These are phyloP conservation scores for Colletotrichum sp. DNA, from an alignment of 2,329 filamentous ascomycete genomes.

Conservation along the genomic window DNA sequence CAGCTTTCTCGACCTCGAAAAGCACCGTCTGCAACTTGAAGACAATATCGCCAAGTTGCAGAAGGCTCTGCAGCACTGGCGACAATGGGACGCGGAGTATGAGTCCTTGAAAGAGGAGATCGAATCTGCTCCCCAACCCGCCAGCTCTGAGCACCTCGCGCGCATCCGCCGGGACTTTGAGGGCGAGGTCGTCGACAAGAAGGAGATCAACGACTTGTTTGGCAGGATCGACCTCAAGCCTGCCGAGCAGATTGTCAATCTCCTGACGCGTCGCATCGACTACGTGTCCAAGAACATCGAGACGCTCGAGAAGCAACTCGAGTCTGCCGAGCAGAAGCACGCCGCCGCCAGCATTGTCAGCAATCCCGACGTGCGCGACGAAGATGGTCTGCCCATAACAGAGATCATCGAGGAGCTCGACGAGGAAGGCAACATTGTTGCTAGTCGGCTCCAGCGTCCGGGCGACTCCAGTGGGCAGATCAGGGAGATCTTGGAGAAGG, in stretches of 20 bases:
- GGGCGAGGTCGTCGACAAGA: slow-evolving; percentile 66
- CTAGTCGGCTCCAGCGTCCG: slow-evolving; percentile 68
- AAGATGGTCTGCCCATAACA: slow-evolving; percentile 77
- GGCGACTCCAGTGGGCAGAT: slow-evolving; percentile 72
- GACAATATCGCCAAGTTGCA: slow-evolving; percentile 75
- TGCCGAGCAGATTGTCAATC: slow-evolving; percentile 67
- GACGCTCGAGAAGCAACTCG: slow-evolving; percentile 75
- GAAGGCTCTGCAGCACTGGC: slow-evolving; percentile 84
- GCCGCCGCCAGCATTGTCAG: slow-evolving; percentile 65
- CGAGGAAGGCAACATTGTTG: slow-evolving; percentile 85
- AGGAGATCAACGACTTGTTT: slow-evolving; percentile 58
- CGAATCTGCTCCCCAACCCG: slow-evolving; percentile 53
- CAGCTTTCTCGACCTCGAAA: slow-evolving; percentile 73
- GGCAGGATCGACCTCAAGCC: slow-evolving; percentile 51
- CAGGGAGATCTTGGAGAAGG: slow-evolving; percentile 75
- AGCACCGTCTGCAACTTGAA: slow-evolving; percentile 77
- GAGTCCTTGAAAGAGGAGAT: slow-evolving; percentile 88
- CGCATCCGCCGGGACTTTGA: slow-evolving; percentile 64
- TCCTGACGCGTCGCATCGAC: slow-evolving; percentile 79
- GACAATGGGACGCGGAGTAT: slow-evolving; percentile 90
- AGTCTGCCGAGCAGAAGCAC: slow-evolving; percentile 71
- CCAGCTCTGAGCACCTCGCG: slow-evolving; percentile 59
- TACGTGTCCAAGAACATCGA: slow-evolving; percentile 86
- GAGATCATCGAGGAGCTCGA: slow-evolving; percentile 94
- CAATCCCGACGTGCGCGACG: slow-evolving; percentile 66